These are phyloP conservation scores for Solanum rostratum DNA, from an alignment of 257 asterid species.

Conservation along the genomic window DNA sequence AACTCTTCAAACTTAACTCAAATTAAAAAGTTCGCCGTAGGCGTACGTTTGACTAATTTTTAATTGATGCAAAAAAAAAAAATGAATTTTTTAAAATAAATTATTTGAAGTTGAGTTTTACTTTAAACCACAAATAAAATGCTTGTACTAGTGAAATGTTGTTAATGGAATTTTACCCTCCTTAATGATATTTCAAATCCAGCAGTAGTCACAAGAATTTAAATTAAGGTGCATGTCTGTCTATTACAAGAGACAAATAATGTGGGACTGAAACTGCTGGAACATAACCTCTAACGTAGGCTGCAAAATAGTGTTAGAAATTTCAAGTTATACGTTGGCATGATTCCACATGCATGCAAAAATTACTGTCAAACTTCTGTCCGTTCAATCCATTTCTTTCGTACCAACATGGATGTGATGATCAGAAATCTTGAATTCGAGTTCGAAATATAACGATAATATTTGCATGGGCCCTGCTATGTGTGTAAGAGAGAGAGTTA, in stretches of 20 bases:
- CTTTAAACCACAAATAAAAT: not conserved
- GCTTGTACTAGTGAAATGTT: not conserved
- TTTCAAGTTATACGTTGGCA: conserved; percentile 24
- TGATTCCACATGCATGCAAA: conserved; percentile 25
- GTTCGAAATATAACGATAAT: too few relatives aligned
- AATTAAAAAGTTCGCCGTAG: too few relatives aligned
- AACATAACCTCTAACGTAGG: not conserved
- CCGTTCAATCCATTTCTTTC: conserved; percentile 26
- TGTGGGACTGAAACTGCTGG: not conserved
- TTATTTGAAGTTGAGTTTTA: not conserved
- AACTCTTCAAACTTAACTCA: not conserved
- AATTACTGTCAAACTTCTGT: conserved; percentile 6
- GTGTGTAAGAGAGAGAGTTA: too few relatives aligned
- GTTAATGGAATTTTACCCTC: not conserved
- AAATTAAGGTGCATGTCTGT: not conserved
- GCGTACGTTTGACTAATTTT: not conserved
- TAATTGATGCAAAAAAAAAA: too few relatives aligned
- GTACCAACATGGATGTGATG: not conserved
- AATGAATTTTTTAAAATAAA: too few relatives aligned
- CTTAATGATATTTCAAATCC: not conserved
- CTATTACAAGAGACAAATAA: not conserved
- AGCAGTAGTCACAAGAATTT: not conserved
- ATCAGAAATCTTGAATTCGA: too few relatives aligned
- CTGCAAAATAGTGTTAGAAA: not conserved
- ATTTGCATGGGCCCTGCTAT: too few relatives aligned